Base-by-base conservation (phyloP, 2,329 filamentous ascomycete genomes). In the Claviceps quebecensis region DNA sequence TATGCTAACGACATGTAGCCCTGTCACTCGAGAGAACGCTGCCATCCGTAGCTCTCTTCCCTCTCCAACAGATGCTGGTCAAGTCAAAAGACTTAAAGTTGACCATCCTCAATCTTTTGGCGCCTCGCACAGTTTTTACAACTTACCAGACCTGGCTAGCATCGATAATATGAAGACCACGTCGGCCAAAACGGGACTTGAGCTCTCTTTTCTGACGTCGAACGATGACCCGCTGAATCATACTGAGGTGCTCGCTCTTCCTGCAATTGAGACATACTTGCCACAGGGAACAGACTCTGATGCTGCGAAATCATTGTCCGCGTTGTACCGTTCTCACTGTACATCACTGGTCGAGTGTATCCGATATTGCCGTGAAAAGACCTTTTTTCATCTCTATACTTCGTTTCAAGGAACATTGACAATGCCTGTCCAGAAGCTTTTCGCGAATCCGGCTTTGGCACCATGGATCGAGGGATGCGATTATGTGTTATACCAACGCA, bases 401-500 rank as follows among this genome's bases (percentile, higher is more conserved):
- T 93, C 91, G 1, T 97, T 98, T 65, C 88, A 95, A 61, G 93
- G 93, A 51, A 97, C 90, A 2, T 78, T 98, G 60, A 98, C 93
- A 0, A 94, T 96, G 67, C 93, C 93, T 5, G 91, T 97, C 3
- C 89, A 96, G 66, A 96, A 94, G 66, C 72, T 98, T 2, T 85
- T 98, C 60, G 82, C 83, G 14, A 81, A 95, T 61, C 81, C 85
- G 2, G 83, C 82, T 51, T 72, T 97, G 51, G 87, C 89, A 2
- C 78, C 85, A 1, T 98, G 93, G 93, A 94, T 98, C 55, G 87
- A 93, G 63, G 86, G 95, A 65, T 95, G 88, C 64, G 93, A 98
- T 65, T 94, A 93, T 69, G 77, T 91, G 37, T 86, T 96, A 70
- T 98, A 98, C 64, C 89, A 97, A 65, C 89, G 90, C 58, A 95